Evolutionary conservation across 768 basidiomycete species (phyloP).

Genomic region (Russula emetica): DNA sequence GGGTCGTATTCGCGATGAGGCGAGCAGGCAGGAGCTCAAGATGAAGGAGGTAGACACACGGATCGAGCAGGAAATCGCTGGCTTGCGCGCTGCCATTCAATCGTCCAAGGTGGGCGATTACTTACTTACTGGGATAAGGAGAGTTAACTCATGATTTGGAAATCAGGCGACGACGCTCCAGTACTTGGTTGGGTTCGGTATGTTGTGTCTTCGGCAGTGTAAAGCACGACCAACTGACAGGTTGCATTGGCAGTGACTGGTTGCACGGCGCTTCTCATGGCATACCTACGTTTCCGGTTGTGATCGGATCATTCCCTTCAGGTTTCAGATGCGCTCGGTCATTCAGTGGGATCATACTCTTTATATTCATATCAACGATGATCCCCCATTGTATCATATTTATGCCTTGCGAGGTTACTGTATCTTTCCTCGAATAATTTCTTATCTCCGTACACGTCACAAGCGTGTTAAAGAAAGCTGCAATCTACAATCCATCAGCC

Average conservation of each 20-base stretch:
- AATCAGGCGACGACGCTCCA: constrained; percentile 76
- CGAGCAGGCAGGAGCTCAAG: constrained; percentile 86
- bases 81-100: constrained; percentile 76
- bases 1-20: constrained; percentile 91
- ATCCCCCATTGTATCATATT: constrained; percentile 4
- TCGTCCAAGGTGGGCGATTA: constrained; percentile 64
- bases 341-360: background rate
- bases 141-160: background rate
- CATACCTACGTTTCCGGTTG: constrained; percentile 69
- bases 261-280: constrained; percentile 82
- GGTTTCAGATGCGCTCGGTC: background rate
- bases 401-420: background rate
- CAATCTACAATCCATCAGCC: background rate
- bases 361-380: background rate
- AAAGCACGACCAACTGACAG: constrained; percentile 17
- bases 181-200: constrained; percentile 84
- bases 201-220: constrained; percentile 31
- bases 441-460: background rate
- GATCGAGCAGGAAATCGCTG: constrained; percentile 94
- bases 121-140: background rate
- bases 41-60: constrained; percentile 96
- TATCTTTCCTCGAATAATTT: constrained; percentile 1
- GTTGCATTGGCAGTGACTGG: constrained; percentile 62
- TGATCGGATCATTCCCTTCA: constrained; percentile 27
- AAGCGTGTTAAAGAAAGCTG: background rate